Percentiles rank a stretch among this genome's conserved stretches.
Evolutionary conservation across 2,329 filamentous ascomycete genomes (phyloP).

Genomic region (Pyricularia grisea): DNA sequence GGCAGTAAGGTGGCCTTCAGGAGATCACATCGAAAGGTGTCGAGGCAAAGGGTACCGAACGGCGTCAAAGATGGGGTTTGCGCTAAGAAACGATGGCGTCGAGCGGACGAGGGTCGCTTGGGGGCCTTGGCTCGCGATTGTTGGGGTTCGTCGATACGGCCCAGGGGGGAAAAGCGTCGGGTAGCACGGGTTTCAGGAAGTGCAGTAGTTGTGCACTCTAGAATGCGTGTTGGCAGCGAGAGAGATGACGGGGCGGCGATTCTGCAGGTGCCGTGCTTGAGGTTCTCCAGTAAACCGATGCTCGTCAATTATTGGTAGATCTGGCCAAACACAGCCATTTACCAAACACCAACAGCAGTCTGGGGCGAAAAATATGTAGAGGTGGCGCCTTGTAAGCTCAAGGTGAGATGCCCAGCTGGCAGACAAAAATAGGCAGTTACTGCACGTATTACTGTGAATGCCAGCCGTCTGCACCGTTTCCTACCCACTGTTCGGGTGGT

Average conservation of each 20-base stretch:
- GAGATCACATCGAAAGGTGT: neutral
- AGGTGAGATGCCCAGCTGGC: neutral
- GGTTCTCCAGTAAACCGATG: neutral
- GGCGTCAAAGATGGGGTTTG: neutral
- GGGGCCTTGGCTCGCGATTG: neutral
- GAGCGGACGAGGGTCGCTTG: neutral
- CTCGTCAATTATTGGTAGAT: neutral
- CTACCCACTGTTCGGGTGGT: neutral
- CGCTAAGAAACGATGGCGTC: neutral
- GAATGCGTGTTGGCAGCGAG: neutral
- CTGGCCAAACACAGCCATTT: neutral
- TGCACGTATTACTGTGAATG: neutral
- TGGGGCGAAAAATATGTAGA: neutral
- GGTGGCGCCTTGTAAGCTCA: neutral
- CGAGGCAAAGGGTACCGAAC: neutral
- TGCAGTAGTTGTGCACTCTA: constrained; percentile 1
- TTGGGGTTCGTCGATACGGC: neutral
- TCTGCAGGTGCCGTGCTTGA: neutral
- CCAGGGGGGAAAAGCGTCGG: neutral
- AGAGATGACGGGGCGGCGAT: neutral
- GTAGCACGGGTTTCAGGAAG: constrained; percentile 1
- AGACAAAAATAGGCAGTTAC: neutral
- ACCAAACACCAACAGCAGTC: neutral
- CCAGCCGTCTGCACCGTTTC: neutral
- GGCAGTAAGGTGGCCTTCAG: neutral